Percentiles rank a stretch among this genome's conserved stretches.
phyloP scores from a whole-genome alignment of 495 filamentous ascomycete genomes.

The Lepraria neglecta region DNA sequence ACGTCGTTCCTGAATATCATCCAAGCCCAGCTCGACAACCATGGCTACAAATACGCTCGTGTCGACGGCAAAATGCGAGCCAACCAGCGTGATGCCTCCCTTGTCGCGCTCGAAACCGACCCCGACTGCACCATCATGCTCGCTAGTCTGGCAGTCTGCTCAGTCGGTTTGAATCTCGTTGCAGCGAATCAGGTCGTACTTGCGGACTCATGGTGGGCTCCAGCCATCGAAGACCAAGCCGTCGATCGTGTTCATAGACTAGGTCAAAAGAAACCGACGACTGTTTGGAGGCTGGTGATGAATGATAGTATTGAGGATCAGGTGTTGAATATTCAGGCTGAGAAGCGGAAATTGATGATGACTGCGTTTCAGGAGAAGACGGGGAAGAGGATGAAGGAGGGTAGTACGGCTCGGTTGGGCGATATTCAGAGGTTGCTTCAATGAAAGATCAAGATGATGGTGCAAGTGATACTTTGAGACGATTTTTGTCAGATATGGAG shows the following conservation, averaged over 20 bases:
- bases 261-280: conserved; percentile 71
- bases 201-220: conserved; percentile 87
- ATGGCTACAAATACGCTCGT: conserved; percentile 59
- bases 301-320: conserved; percentile 80
- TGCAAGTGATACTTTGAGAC: background rate
- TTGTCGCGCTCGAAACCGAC: conserved; percentile 59
- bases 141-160: conserved; percentile 73
- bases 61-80: conserved; percentile 80
- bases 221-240: conserved; percentile 90
- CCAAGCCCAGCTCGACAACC: conserved; percentile 58
- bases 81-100: conserved; percentile 59
- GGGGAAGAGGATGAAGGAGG: conserved; percentile 35
- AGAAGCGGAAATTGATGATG: conserved; percentile 73
- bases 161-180: conserved; percentile 83
- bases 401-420: conserved; percentile 46
- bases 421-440: conserved; percentile 53
- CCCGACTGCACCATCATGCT: conserved; percentile 71
- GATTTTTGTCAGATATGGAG: background rate
- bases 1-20: conserved; percentile 81
- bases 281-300: conserved; percentile 77
- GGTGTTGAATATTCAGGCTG: conserved; percentile 71
- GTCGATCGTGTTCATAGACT: conserved; percentile 85
- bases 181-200: conserved; percentile 83
- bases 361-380: conserved; percentile 65
- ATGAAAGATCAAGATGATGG: conserved; percentile 15